Conservation (phyloP, 2,329 filamentous ascomycete genomes). For the Colletotrichum sp. region DNA sequence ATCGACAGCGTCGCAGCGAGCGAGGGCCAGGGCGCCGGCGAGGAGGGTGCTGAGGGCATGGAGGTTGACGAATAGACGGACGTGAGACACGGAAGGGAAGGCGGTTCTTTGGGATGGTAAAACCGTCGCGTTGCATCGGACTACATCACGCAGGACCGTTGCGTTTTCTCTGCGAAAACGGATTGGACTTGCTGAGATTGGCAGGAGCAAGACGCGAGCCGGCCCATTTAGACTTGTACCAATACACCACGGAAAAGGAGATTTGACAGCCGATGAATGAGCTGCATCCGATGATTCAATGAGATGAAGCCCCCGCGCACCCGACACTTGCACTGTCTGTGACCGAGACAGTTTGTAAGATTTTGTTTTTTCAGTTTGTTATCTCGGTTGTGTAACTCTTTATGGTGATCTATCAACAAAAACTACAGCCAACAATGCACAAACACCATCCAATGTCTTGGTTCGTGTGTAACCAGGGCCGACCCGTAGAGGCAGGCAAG, state of each 20-base stretch:
- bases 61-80: constrained; percentile 35
- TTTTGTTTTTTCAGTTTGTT: neutral
- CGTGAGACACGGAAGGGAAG: neutral
- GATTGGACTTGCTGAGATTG: neutral
- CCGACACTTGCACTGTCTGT: neutral
- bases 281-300: constrained; percentile 5
- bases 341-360: neutral
- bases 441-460: neutral
- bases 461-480: neutral
- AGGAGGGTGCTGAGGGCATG: constrained; percentile 41
- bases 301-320: neutral
- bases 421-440: constrained; percentile 2
- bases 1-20: constrained; percentile 72
- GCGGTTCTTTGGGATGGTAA: neutral
- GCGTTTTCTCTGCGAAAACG: neutral
- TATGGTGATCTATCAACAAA: constrained; percentile 9
- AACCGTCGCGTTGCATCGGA: neutral
- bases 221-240: constrained; percentile 20
- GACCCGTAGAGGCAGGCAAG: neutral
- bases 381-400: constrained; percentile 16
- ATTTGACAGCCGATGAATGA: constrained; percentile 14
- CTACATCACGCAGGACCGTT: neutral
- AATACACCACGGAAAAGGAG: constrained; percentile 16
- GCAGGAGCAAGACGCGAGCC: neutral
- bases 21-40: constrained; percentile 50